Base-by-base conservation (phyloP, 495 filamentous ascomycete genomes). In the Hamigera avellanea region DNA sequence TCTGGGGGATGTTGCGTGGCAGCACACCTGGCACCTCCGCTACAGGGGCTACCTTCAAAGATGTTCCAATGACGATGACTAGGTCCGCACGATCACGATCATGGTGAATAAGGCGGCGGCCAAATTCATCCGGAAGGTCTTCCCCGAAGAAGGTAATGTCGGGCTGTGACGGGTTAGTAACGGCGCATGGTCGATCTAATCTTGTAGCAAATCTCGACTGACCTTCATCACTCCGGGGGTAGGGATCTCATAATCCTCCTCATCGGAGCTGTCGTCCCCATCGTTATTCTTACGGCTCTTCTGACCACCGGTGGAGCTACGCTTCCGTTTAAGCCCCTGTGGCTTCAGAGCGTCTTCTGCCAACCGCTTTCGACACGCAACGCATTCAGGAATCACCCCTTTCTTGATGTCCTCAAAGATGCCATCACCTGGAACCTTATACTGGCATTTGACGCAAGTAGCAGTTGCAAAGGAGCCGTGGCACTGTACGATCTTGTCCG, bases 1-100 rank as follows among this genome's bases (percentile, higher is more conserved):
- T 85, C 55, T 95, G 91, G 3, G 91, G 91, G 15, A 95, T 78
- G 16, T 81, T 52, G 12, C 75, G 59, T 0, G 86, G 85, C 8
- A 96, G 48, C 25, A 83, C 80, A 1, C 82, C 76, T 1, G 88
- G 83, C 15, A 95, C 84, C 59, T 96, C 89, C 21, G 79, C 83
- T 6, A 98, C 91, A 17, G 91, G 91, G 2, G 87, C 87, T 3
- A 98, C 91, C 53, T 95, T 95, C 45, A 98, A 70, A n/a, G 79
- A 86, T 1, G 91, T 96, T 32, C 91, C 91, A 44, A 98, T 95
- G 42, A 95, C 91, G 37, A 98, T 80, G 45, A 96, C 84, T n/a
- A 98, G 64, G 45, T 98, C 91, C 5, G 82, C 85, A 13, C 69
- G 61, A 33, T 85, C 73, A 26, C 76, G 73, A 53, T 98, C 91